These are phyloP conservation scores for Aplosporella prunicola DNA, from an alignment of 2,329 filamentous ascomycete species.

Conservation along the genomic window DNA sequence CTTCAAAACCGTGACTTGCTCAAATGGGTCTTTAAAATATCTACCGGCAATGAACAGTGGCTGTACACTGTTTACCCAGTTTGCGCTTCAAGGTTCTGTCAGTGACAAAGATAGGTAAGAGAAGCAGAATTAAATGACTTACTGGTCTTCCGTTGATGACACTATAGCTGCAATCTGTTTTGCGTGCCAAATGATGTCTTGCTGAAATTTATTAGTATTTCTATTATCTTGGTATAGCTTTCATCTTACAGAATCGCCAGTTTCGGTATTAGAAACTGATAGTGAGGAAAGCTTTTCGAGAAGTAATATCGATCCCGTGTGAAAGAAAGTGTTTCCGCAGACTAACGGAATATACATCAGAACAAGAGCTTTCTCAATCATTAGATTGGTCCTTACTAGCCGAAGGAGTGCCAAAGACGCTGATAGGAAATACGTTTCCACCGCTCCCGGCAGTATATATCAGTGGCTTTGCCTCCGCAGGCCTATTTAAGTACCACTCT, in stretches of 20 bases:
- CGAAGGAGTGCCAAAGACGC: background rate
- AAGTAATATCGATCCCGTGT: slow-evolving; percentile 1
- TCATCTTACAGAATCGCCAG: too few relatives aligned
- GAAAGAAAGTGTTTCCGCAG: background rate
- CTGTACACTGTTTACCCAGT: slow-evolving; percentile 2
- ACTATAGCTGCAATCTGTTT: background rate
- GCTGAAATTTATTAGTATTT: background rate
- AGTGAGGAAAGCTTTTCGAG: background rate
- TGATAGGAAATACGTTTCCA: background rate
- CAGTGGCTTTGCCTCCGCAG: background rate
- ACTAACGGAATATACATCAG: too few relatives aligned
- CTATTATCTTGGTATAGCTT: too few relatives aligned
- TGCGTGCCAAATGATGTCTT: background rate
- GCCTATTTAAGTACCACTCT: background rate
- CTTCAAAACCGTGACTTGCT: slow-evolving; percentile 1
- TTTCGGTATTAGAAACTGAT: too few relatives aligned
- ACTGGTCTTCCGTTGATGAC: background rate
- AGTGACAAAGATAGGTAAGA: background rate
- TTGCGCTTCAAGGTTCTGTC: background rate
- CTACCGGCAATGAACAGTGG: background rate
- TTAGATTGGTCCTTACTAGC: too few relatives aligned
- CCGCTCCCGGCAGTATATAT: background rate
- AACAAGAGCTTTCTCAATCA: too few relatives aligned
- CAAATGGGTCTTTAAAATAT: background rate
- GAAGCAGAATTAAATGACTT: background rate